A percentile compares a stretch with the other conserved stretches of the same genome.
These are phyloP conservation scores for Phytophthora megakarya DNA, from an alignment of 352 stramenopile species.

Conservation along the genomic window DNA sequence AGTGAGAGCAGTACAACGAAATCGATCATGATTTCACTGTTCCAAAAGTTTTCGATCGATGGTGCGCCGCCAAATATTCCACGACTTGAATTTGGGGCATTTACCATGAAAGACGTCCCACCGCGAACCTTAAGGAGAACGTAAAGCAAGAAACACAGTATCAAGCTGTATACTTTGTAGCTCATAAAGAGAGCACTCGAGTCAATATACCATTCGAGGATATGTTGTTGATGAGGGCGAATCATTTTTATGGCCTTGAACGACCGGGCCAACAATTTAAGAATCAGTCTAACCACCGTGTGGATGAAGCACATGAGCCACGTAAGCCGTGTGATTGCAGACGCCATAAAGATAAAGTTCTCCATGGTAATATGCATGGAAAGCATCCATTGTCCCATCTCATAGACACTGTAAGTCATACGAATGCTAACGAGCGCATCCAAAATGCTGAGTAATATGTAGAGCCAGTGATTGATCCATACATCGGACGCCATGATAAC, in stretches of 20 bases:
- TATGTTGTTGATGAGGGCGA: conserved; percentile 25
- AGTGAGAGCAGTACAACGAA: conserved; percentile 45
- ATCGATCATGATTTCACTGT: conserved; percentile 62
- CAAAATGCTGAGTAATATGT: conserved; percentile 61
- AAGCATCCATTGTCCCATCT: conserved; percentile 69
- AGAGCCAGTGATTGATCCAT: conserved; percentile 79
- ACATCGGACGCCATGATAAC: conserved; percentile 60
- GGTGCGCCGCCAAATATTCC: conserved; percentile 47
- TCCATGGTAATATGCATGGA: conserved; percentile 47
- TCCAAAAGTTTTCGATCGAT: conserved; percentile 49
- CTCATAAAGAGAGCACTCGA: conserved; percentile 50
- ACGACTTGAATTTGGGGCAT: conserved; percentile 29
- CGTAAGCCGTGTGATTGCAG: conserved; percentile 51
- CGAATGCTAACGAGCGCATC: conserved; percentile 52
- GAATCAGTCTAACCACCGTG: conserved; percentile 28
- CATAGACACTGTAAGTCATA: conserved; percentile 48
- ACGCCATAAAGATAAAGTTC: conserved; percentile 64
- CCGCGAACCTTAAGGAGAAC: conserved; percentile 43
- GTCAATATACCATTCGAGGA: conserved; percentile 61
- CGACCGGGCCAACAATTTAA: conserved; percentile 39
- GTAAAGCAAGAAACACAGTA: conserved; percentile 51
- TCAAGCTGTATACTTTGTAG: conserved; percentile 66
- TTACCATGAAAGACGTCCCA: conserved; percentile 52
- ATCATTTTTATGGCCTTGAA: conserved; percentile 47
- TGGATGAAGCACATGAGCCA: conserved; percentile 68